A percentile compares a stretch with the other conserved stretches of the same genome.
These are phyloP conservation scores for Boletus rufocinnamomeus DNA, from an alignment of 768 basidiomycete species.

Conservation along the genomic window DNA sequence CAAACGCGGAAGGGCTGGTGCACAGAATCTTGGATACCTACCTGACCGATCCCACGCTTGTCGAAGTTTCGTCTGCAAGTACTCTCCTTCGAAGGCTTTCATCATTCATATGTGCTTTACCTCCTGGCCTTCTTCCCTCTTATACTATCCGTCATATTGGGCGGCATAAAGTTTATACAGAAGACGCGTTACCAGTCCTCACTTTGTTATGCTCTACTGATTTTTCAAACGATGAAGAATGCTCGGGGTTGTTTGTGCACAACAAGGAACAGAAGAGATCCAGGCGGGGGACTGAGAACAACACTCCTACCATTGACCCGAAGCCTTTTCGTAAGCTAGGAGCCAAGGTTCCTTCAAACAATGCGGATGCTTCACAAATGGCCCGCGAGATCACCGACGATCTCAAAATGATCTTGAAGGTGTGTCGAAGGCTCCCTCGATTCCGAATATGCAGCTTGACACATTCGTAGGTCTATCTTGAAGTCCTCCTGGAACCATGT, in stretches of 20 bases:
- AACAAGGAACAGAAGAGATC: slow-evolving; percentile 34
- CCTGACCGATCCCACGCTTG: slow-evolving; percentile 28
- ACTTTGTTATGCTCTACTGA: slow-evolving; percentile 18
- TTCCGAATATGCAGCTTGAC: slow-evolving; percentile 1
- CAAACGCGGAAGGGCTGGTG: slow-evolving; percentile 11
- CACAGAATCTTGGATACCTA: slow-evolving; percentile 37
- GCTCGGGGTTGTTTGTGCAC: background rate
- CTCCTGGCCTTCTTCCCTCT: slow-evolving; percentile 16
- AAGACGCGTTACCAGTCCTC: slow-evolving; percentile 26
- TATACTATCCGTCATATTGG: slow-evolving; percentile 16
- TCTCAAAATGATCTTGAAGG: slow-evolving; percentile 34
- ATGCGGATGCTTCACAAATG: slow-evolving; percentile 19
- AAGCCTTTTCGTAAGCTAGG: slow-evolving; percentile 35
- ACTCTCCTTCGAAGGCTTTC: slow-evolving; percentile 31
- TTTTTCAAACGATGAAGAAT: slow-evolving; percentile 7
- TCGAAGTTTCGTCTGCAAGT: slow-evolving; percentile 22
- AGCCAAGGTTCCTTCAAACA: slow-evolving; percentile 27
- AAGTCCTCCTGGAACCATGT: slow-evolving; percentile 21
- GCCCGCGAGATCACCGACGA: slow-evolving; percentile 20
- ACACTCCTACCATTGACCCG: slow-evolving; percentile 23
- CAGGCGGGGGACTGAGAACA: slow-evolving; percentile 21
- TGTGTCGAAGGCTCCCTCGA: slow-evolving; percentile 5
- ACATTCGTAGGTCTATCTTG: too few species aligned
- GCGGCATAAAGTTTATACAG: slow-evolving; percentile 24
- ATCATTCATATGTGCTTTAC: slow-evolving; percentile 26